Evolutionary conservation across 1,284 basidiomycete genomes (phyloP).

Genomic region (Thecaphora thlaspeos): DNA sequence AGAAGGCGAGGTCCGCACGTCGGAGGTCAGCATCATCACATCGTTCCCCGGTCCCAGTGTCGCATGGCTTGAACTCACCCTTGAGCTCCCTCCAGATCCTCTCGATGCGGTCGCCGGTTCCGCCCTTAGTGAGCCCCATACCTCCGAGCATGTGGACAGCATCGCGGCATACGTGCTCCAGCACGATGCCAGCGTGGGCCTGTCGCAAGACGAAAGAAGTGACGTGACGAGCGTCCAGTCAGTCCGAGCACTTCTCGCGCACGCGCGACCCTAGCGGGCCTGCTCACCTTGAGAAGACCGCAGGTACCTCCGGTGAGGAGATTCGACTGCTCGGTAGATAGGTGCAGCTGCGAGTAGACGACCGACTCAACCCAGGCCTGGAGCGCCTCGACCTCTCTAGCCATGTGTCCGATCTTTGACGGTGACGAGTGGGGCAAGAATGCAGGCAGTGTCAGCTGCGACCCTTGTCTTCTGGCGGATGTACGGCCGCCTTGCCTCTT

Average conservation of each 20-base stretch:
- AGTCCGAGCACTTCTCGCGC: no score
- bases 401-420: slow-evolving; percentile 38
- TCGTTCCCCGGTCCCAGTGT: no score
- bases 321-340: slow-evolving; percentile 34
- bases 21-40: no score
- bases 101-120: slow-evolving; percentile 47
- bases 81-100: slow-evolving; percentile 46
- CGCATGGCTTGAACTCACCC: slow-evolving; percentile 5
- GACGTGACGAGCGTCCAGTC: no score
- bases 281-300: slow-evolving; percentile 33
- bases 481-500: no score
- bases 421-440: no score
- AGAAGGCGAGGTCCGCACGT: not conserved
- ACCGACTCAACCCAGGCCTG: slow-evolving; percentile 43
- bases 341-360: slow-evolving; percentile 37
- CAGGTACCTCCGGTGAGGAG: slow-evolving; percentile 39
- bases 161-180: slow-evolving; percentile 40
- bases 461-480: no score
- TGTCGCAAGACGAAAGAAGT: not conserved
- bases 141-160: slow-evolving; percentile 42
- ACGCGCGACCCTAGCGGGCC: not conserved
- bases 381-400: slow-evolving; percentile 46
- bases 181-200: slow-evolving; percentile 46
- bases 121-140: slow-evolving; percentile 45
- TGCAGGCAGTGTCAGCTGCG: no score